Conservation (phyloP, 257 asterid species). For the Solanum sitiens region DNA sequence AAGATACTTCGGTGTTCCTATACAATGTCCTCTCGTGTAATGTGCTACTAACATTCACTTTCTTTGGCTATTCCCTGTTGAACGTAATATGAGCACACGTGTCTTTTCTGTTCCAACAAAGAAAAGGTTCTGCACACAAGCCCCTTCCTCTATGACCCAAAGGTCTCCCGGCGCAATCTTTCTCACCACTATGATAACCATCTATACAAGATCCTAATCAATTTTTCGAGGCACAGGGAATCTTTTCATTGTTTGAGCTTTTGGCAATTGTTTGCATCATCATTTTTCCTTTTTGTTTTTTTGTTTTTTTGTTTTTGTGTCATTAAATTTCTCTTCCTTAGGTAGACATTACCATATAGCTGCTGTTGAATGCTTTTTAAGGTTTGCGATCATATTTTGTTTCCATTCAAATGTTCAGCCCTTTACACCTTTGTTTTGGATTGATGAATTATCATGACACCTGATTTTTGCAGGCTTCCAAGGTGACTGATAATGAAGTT, state of each 20-base stretch:
- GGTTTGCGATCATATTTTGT: neutral
- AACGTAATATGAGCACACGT: neutral
- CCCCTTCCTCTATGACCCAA: neutral
- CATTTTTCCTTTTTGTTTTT: neutral
- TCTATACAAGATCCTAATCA: neutral
- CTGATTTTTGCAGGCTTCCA: slow-evolving; percentile 13
- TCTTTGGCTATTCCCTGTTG: neutral
- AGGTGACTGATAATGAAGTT: slow-evolving; percentile 52
- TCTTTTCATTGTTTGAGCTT: neutral
- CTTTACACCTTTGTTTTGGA: neutral
- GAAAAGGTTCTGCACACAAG: neutral
- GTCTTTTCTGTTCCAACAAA: neutral
- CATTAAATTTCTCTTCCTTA: neutral
- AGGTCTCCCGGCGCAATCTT: neutral
- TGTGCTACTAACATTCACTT: neutral
- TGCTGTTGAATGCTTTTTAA: neutral
- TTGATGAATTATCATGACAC: slow-evolving; percentile 14
- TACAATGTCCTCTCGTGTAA: neutral
- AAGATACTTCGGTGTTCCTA: neutral
- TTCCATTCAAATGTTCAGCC: neutral
- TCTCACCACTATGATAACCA: neutral
- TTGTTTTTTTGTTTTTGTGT: neutral
- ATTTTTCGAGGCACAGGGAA: neutral
- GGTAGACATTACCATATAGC: neutral
- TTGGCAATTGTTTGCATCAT: neutral